These are phyloP conservation scores for Porcisia hertigi DNA, from an alignment of 208 protist genomes.

Conservation along the genomic window DNA sequence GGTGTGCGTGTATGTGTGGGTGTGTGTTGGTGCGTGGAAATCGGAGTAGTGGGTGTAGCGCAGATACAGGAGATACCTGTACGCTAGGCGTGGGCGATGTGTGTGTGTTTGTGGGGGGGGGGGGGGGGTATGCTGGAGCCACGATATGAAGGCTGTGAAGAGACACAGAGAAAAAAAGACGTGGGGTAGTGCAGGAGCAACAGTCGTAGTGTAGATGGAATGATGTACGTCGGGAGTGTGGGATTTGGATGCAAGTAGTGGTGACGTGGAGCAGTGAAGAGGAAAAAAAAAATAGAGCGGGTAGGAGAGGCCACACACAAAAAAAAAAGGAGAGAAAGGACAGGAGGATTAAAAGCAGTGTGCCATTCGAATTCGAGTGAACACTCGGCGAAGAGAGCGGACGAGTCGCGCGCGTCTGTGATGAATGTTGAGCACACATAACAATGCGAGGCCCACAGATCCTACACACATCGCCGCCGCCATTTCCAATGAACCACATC, in stretches of 20 bases:
- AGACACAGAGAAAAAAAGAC: neutral
- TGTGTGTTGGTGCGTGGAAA: neutral
- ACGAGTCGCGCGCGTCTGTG: too few relatives aligned
- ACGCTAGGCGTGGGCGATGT: neutral
- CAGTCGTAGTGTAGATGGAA: neutral
- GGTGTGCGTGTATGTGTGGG: neutral
- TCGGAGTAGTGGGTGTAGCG: slow-evolving; percentile 4
- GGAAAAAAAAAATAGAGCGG: neutral
- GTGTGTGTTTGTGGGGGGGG: neutral
- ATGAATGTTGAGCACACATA: too few relatives aligned
- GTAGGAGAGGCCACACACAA: too few relatives aligned
- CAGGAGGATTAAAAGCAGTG: too few relatives aligned
- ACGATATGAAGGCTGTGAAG: neutral
- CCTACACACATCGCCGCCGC: too few relatives aligned
- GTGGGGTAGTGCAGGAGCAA: neutral
- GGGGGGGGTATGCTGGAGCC: neutral
- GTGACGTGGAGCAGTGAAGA: neutral
- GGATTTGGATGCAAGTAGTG: too few relatives aligned
- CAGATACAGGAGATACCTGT: neutral
- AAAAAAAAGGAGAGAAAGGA: slow-evolving; percentile 3
- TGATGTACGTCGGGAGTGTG: too few relatives aligned
- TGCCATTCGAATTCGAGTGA: neutral
- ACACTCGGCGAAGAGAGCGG: too few relatives aligned
- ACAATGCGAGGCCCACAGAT: too few relatives aligned
- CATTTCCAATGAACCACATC: too few relatives aligned